Conservation (phyloP, 345 rosid genomes). For the Hibiscus trionum region DNA sequence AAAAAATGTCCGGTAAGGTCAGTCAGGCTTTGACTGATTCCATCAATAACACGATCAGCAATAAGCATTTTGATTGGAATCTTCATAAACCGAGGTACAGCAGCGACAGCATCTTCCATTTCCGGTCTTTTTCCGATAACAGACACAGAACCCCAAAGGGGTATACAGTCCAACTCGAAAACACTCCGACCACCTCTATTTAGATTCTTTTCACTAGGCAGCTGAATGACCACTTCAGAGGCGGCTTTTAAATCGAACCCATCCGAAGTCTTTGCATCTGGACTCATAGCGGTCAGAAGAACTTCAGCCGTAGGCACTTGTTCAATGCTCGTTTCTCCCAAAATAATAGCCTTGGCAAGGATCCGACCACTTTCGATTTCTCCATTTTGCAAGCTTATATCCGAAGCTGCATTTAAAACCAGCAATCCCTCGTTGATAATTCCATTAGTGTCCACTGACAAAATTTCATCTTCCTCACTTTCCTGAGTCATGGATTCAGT, state of each 20-base stretch:
- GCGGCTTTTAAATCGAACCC: conserved; percentile 38
- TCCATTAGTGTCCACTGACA: conserved; percentile 35
- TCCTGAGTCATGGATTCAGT: conserved; percentile 37
- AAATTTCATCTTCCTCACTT: conserved; percentile 41
- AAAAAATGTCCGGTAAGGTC: conserved; percentile 76
- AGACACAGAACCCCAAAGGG: conserved; percentile 82
- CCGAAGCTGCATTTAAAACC: conserved; percentile 44
- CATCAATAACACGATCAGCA: conserved; percentile 49
- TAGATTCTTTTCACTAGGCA: conserved; percentile 45
- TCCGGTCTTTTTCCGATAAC: conserved; percentile 74
- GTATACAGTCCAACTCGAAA: conserved; percentile 72
- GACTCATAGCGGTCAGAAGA: conserved; percentile 38
- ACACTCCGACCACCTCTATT: conserved; percentile 50
- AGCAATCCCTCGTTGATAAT: conserved; percentile 46
- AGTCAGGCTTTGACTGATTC: conserved; percentile 53
- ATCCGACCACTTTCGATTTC: conserved; percentile 42
- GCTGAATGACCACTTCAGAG: conserved; percentile 55
- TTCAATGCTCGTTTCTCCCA: conserved; percentile 48
- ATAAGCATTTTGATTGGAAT: conserved; percentile 77
- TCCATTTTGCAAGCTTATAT: conserved; percentile 41
- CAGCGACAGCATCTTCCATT: conserved; percentile 83
- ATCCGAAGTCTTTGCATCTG: conserved; percentile 35
- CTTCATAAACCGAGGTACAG: conserved; percentile 52
- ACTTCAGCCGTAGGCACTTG: conserved; percentile 59
- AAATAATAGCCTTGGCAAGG: conserved; percentile 57